Percentiles rank a stretch among this genome's conserved stretches.
Conservation (phyloP, 1,284 basidiomycete genomes). For the Xanthoconium separans region DNA sequence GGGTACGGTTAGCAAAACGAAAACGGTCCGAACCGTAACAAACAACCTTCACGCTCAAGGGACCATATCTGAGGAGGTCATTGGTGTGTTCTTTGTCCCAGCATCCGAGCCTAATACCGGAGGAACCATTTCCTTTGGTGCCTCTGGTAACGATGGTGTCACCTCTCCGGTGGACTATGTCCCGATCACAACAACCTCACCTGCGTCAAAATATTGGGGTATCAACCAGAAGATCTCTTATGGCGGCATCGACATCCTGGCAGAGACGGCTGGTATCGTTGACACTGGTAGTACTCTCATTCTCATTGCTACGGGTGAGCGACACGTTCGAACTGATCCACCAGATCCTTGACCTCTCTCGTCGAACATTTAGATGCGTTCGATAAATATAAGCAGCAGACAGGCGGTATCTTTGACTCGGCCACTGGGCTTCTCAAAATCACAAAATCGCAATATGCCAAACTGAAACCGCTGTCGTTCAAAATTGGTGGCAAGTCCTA, state of each 20-base stretch:
- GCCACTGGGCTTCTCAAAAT: slow-evolving; percentile 44
- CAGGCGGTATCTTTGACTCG: slow-evolving; percentile 49
- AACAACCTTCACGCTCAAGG: slow-evolving; percentile 27
- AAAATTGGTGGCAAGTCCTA: slow-evolving; percentile 34
- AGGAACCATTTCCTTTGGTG: no score
- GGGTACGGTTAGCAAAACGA: no score
- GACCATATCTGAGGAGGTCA: no score
- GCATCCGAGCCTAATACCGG: no score
- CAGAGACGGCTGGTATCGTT: slow-evolving; percentile 30
- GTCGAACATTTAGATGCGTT: slow-evolving; percentile 43
- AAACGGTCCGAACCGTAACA: slow-evolving; percentile 20
- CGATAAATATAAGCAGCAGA: slow-evolving; percentile 45
- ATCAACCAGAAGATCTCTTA: slow-evolving; percentile 37
- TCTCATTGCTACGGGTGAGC: slow-evolving; percentile 38
- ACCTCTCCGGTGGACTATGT: slow-evolving; percentile 25
- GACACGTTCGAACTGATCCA: not conserved
- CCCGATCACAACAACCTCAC: no score
- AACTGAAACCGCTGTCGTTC: slow-evolving; percentile 7
- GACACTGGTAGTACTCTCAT: slow-evolving; percentile 49
- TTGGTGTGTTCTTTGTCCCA: no score
- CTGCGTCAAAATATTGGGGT: no score
- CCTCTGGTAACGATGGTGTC: slow-evolving; percentile 13
- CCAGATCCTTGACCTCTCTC: not conserved
- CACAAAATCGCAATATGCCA: slow-evolving; percentile 27
- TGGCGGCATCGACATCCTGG: slow-evolving; percentile 39